phyloP scores from a whole-genome alignment of 2,329 filamentous ascomycete species.

The Esteya vermicola region DNA sequence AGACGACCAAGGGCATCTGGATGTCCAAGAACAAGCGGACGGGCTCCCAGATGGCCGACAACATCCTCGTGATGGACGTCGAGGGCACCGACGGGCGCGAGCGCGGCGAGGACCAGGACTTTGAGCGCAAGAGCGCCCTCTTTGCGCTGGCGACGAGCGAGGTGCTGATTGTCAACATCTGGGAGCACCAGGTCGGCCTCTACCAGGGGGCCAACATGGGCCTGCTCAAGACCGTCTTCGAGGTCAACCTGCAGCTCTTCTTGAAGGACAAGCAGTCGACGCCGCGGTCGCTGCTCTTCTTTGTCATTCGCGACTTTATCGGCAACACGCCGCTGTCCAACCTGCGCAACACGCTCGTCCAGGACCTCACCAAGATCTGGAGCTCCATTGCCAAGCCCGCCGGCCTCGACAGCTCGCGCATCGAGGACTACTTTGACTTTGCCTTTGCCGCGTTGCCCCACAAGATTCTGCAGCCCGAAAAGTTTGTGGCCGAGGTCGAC shows the following conservation, averaged over 20 bases:
- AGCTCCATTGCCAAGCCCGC: constrained; percentile 79
- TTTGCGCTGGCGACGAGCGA: constrained; percentile 96
- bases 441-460: constrained; percentile 91
- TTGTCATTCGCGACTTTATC: constrained; percentile 95
- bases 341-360: constrained; percentile 75
- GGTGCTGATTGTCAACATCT: constrained; percentile 96
- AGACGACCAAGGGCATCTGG: constrained; percentile 99
- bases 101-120: constrained; percentile 94
- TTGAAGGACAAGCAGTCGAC: constrained; percentile 89
- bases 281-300: constrained; percentile 86
- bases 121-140: constrained; percentile 93
- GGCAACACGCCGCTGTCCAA: constrained; percentile 84
- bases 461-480: constrained; percentile 89
- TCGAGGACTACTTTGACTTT: constrained; percentile 98
- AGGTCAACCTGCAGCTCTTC: constrained; percentile 95
- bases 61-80: constrained; percentile 98
- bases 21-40: constrained; percentile 88
- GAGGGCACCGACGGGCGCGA: constrained; percentile 95
- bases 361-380: constrained; percentile 89
- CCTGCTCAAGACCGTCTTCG: constrained; percentile 93
- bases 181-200: constrained; percentile 96
- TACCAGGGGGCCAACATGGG: constrained; percentile 99
- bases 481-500: constrained; percentile 69
- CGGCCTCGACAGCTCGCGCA: constrained; percentile 74
- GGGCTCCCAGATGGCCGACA: constrained; percentile 68